phyloP scores from a whole-genome alignment of 371 early-diverging fungal genomes.

The Entomophthora muscae region DNA sequence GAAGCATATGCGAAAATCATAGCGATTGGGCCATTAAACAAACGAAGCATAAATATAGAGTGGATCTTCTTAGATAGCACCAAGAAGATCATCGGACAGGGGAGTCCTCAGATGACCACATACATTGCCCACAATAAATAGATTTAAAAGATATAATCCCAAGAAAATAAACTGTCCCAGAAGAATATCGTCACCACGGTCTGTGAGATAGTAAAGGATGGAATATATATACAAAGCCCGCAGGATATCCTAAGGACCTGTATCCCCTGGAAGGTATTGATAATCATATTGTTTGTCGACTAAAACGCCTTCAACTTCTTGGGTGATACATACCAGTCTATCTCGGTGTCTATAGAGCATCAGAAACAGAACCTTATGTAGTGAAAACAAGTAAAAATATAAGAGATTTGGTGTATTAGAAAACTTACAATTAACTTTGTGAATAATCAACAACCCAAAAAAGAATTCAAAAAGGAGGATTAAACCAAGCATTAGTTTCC shows the following conservation, averaged over 20 bases:
- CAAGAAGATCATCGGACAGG: conserved; percentile 38
- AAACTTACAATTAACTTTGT: neutral
- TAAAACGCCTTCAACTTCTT: conserved; percentile 60
- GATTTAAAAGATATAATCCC: conserved; percentile 44
- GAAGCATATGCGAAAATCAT: conserved; percentile 56
- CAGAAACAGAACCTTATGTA: neutral
- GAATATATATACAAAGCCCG: conserved; percentile 82
- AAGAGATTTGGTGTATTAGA: neutral
- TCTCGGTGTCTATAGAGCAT: conserved; percentile 57
- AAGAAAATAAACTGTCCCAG: conserved; percentile 68
- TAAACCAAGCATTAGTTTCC: neutral
- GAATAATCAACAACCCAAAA: neutral
- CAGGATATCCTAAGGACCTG: conserved; percentile 93
- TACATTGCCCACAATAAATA: conserved; percentile 37
- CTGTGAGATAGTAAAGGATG: conserved; percentile 41
- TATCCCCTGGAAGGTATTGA: conserved; percentile 58
- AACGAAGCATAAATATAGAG: conserved; percentile 73
- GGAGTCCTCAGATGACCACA: conserved; percentile 27
- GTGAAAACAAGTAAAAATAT: neutral
- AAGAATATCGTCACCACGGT: conserved; percentile 41
- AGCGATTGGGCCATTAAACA: conserved; percentile 85
- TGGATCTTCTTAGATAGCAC: conserved; percentile 67
- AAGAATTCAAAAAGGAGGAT: neutral
- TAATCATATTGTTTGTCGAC: conserved; percentile 65
- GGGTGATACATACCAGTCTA: conserved; percentile 90